These are phyloP conservation scores for Saccharomycopsis javanensis DNA, from an alignment of 805 yeast genomes.

Conservation along the genomic window DNA sequence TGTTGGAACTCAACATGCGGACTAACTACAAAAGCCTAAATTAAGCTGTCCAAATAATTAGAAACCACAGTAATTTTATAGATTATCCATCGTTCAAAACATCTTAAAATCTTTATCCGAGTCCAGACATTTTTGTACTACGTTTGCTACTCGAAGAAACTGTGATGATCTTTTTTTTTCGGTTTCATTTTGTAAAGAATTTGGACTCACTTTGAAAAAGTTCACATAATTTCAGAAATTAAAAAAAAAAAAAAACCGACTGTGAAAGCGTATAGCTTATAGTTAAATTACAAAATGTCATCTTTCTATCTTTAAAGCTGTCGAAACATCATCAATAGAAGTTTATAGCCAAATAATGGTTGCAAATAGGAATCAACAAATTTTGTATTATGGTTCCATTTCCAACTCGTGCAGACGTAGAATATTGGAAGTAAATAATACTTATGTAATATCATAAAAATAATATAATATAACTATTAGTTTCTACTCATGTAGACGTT, in stretches of 20 bases:
- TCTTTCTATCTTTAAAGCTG: neutral
- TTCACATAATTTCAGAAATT: neutral
- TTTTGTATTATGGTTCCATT: neutral
- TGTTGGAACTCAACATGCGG: neutral
- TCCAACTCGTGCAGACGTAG: neutral
- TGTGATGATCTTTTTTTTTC: neutral
- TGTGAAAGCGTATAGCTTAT: too few relatives aligned
- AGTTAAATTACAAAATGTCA: neutral
- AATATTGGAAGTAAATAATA: neutral
- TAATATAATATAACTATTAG: neutral
- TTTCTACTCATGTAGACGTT: neutral
- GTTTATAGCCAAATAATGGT: neutral
- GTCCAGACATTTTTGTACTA: neutral
- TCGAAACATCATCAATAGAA: neutral
- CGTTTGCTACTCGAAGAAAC: neutral
- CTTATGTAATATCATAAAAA: neutral
- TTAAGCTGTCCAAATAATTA: neutral
- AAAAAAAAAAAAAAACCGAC: too few relatives aligned
- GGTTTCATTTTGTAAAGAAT: neutral
- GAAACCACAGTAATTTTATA: neutral
- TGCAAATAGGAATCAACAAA: neutral
- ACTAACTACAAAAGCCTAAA: neutral
- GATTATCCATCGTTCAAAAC: neutral
- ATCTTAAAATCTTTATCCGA: neutral
- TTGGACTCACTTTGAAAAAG: neutral